These are phyloP conservation scores for Trichocladium antarcticum DNA, from an alignment of 495 filamentous ascomycete species.

Conservation along the genomic window DNA sequence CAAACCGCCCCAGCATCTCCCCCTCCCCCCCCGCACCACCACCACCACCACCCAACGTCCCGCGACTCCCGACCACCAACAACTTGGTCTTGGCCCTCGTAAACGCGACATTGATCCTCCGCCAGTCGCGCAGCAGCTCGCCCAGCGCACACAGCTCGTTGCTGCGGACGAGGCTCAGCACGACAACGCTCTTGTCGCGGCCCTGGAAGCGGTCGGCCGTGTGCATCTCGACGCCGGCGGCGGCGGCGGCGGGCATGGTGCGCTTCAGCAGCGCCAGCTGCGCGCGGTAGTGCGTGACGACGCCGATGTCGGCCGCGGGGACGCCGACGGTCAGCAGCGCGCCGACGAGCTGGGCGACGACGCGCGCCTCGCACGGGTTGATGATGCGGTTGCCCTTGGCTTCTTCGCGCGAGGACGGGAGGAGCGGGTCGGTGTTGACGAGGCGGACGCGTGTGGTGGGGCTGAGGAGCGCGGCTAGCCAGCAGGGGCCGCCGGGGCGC, in stretches of 20 bases:
- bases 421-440: constrained; percentile 73
- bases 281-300: constrained; percentile 96
- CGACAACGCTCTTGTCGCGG: constrained; percentile 81
- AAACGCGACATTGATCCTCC: constrained; percentile 89
- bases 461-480: constrained; percentile 66
- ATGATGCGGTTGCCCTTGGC: constrained; percentile 71
- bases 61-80: constrained; percentile 68
- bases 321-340: constrained; percentile 64
- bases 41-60: constrained; percentile 52
- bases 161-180: constrained; percentile 75
- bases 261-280: constrained; percentile 55
- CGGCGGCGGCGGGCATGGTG: constrained; percentile 24
- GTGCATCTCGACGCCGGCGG: constrained; percentile 68
- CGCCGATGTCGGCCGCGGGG: constrained; percentile 67
- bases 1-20: constrained; percentile 63
- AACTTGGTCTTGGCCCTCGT: constrained; percentile 86
- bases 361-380: constrained; percentile 65
- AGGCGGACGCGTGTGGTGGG: constrained; percentile 65
- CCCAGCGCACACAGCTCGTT: constrained; percentile 73
- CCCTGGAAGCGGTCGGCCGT: constrained; percentile 96
- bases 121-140: constrained; percentile 82
- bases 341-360: constrained; percentile 69
- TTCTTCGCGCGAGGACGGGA: constrained; percentile 55
- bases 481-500: constrained; percentile 50
- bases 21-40: no score